These are phyloP conservation scores for Metschnikowia corniflorae DNA, from an alignment of 805 yeast genomes.

Conservation along the genomic window DNA sequence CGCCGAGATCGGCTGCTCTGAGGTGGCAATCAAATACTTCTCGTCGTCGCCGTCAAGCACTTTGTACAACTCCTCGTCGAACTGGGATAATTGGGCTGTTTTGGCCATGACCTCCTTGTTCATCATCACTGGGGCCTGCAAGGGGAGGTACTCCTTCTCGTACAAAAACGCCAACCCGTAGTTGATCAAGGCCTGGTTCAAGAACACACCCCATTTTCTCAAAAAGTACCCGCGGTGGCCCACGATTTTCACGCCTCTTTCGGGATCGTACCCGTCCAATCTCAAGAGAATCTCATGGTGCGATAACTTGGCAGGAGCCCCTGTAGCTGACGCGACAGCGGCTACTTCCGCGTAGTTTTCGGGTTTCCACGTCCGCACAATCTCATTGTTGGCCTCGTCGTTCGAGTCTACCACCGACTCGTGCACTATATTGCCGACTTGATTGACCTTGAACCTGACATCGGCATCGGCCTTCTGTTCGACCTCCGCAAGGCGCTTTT, in stretches of 20 bases:
- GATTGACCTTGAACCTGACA: slow-evolving; percentile 77
- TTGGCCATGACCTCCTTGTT: slow-evolving; percentile 99
- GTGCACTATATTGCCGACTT: slow-evolving; percentile 92
- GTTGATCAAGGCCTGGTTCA: slow-evolving; percentile 96
- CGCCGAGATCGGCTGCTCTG: slow-evolving; percentile 98
- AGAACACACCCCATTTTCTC: slow-evolving; percentile 92
- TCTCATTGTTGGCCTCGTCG: slow-evolving; percentile 87
- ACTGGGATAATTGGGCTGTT: slow-evolving; percentile 96
- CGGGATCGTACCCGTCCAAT: slow-evolving; percentile 97
- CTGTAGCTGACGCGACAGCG: slow-evolving; percentile 71
- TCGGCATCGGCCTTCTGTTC: slow-evolving; percentile 80
- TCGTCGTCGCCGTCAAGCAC: slow-evolving; percentile 97
- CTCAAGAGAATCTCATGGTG: slow-evolving; percentile 94
- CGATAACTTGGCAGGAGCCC: slow-evolving; percentile 72
- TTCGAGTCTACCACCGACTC: slow-evolving; percentile 82
- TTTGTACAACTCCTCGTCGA: slow-evolving; percentile 97
- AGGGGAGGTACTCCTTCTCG: slow-evolving; percentile 74
- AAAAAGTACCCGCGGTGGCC: slow-evolving; percentile 99
- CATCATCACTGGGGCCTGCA: slow-evolving; percentile 99
- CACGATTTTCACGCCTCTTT: slow-evolving; percentile 94
- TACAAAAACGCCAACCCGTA: slow-evolving; percentile 87
- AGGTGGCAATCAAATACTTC: slow-evolving; percentile 95
- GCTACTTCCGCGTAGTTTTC: slow-evolving; percentile 58
- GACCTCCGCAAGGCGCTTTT: slow-evolving; percentile 57
- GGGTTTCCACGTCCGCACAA: slow-evolving; percentile 87